phyloP scores from a whole-genome alignment of 2,329 filamentous ascomycete species.

The Xylariaceae sp. region DNA sequence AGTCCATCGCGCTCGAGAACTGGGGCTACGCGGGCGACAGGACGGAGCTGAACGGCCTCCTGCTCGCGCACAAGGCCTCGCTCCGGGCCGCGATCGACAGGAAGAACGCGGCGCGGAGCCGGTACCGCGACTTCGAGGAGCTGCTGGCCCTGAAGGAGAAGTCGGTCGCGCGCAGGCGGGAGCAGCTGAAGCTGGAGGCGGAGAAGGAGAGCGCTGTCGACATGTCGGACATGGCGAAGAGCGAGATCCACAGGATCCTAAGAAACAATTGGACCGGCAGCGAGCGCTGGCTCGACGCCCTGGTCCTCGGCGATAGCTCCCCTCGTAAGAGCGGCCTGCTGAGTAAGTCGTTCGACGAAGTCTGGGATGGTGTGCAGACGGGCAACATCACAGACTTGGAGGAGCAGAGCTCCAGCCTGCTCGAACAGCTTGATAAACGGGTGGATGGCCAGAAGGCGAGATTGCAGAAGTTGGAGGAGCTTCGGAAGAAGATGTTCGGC shows the following conservation, averaged over 20 bases:
- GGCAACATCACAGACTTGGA: constrained; percentile 54
- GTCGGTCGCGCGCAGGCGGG: constrained; percentile 49
- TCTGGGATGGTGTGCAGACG: constrained; percentile 64
- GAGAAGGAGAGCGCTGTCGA: constrained; percentile 27
- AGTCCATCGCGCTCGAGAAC: constrained; percentile 53
- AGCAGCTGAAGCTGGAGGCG: constrained; percentile 34
- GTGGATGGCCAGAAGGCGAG: constrained; percentile 62
- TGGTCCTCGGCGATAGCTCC: constrained; percentile 61
- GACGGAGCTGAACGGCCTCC: constrained; percentile 56
- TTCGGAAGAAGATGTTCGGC: constrained; percentile 46
- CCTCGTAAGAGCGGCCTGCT: constrained; percentile 58
- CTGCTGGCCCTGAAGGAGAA: constrained; percentile 59
- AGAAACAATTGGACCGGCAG: constrained; percentile 75
- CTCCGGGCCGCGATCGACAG: constrained; percentile 53
- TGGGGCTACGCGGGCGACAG: constrained; percentile 51
- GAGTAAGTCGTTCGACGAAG: constrained; percentile 58
- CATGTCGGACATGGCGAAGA: constrained; percentile 38
- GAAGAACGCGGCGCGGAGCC: constrained; percentile 53
- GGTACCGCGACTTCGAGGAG: constrained; percentile 59
- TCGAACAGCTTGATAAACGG: constrained; percentile 67
- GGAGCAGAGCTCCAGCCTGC: constrained; percentile 44
- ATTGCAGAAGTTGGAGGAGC: constrained; percentile 68
- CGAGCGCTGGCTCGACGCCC: constrained; percentile 64
- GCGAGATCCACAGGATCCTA: constrained; percentile 54
- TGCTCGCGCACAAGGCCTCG: constrained; percentile 67